These are phyloP conservation scores for Chytridium lagenaria DNA, from an alignment of 371 early-diverging fungal species.

Conservation along the genomic window DNA sequence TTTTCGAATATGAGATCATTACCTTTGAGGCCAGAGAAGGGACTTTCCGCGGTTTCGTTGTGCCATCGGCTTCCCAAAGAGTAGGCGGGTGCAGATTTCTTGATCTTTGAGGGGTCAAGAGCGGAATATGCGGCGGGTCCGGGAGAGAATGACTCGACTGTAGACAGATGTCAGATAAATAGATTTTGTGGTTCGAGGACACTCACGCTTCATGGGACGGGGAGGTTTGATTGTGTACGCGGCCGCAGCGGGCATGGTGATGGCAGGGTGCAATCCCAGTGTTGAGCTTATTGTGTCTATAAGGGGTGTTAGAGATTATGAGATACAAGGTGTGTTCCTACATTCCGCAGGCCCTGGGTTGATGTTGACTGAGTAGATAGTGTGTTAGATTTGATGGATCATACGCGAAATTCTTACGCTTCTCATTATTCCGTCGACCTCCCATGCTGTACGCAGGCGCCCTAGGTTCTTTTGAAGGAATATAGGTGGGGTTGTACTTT, in stretches of 20 bases:
- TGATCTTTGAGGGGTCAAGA: slow-evolving; percentile 52
- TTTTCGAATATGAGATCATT: not conserved
- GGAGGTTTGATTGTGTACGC: slow-evolving; percentile 58
- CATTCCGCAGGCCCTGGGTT: slow-evolving; percentile 60
- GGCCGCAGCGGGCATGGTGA: slow-evolving; percentile 54
- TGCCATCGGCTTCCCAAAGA: slow-evolving; percentile 52
- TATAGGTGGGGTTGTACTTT: slow-evolving; percentile 57
- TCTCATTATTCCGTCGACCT: slow-evolving; percentile 47
- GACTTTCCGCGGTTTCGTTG: slow-evolving; percentile 33
- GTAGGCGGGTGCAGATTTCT: slow-evolving; percentile 53
- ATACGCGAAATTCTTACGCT: slow-evolving; percentile 25
- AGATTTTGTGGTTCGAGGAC: not conserved
- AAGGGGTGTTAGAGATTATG: too few species aligned
- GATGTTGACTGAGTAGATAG: slow-evolving; percentile 35
- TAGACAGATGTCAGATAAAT: too few species aligned
- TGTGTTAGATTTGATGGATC: not conserved
- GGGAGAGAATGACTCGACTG: slow-evolving; percentile 56
- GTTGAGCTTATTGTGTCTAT: slow-evolving; percentile 51
- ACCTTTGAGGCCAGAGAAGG: slow-evolving; percentile 40
- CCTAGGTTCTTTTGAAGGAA: slow-evolving; percentile 51
- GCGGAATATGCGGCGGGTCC: slow-evolving; percentile 59
- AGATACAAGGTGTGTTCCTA: slow-evolving; percentile 18
- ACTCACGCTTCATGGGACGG: slow-evolving; percentile 52
- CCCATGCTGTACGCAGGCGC: slow-evolving; percentile 60
- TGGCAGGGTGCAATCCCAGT: slow-evolving; percentile 52